phyloP scores from a whole-genome alignment of 2,329 filamentous ascomycete species.

The Aulographum hederae region DNA sequence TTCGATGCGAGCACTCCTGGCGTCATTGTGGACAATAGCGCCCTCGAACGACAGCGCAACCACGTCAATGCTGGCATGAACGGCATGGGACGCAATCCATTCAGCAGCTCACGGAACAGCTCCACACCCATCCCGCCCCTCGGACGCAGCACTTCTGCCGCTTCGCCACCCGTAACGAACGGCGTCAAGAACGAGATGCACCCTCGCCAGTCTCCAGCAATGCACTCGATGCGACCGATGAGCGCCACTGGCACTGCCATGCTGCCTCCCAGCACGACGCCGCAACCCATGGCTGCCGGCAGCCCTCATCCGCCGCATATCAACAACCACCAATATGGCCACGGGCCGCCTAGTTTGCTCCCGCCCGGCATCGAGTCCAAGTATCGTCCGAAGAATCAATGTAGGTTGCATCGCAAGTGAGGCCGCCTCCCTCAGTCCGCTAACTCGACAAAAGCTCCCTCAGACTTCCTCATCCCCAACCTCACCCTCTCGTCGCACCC shows the following conservation, averaged over 20 bases:
- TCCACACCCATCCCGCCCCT: conserved; percentile 6
- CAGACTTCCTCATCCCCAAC: conserved; percentile 48
- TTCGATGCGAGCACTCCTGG: conserved; percentile 19
- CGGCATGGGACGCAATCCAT: conserved; percentile 14
- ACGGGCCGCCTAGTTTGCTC: too few species aligned
- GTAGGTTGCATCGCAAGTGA: conserved; percentile 8
- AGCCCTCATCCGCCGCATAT: too few species aligned
- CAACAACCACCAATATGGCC: too few species aligned
- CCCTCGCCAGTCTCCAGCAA: conserved; percentile 23
- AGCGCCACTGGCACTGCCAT: conserved; percentile 18
- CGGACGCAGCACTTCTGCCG: conserved; percentile 19
- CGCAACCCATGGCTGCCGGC: too few species aligned
- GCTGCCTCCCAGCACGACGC: too few species aligned
- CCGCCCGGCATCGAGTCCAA: conserved; percentile 11
- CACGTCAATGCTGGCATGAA: conserved; percentile 31
- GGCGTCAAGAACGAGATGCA: conserved; percentile 21
- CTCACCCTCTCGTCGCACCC: conserved; percentile 52
- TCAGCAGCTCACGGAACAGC: conserved; percentile 9
- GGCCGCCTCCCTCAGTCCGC: too few species aligned
- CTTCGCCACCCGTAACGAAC: conserved; percentile 12
- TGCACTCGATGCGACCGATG: conserved; percentile 17
- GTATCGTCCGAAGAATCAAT: conserved; percentile 11
- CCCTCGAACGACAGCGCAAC: conserved; percentile 32
- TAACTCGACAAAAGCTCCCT: conserved; percentile 22
- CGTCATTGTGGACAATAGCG: conserved; percentile 35